Conservation (phyloP, 1,284 basidiomycete species). For the Heterobasidion irregulare region DNA sequence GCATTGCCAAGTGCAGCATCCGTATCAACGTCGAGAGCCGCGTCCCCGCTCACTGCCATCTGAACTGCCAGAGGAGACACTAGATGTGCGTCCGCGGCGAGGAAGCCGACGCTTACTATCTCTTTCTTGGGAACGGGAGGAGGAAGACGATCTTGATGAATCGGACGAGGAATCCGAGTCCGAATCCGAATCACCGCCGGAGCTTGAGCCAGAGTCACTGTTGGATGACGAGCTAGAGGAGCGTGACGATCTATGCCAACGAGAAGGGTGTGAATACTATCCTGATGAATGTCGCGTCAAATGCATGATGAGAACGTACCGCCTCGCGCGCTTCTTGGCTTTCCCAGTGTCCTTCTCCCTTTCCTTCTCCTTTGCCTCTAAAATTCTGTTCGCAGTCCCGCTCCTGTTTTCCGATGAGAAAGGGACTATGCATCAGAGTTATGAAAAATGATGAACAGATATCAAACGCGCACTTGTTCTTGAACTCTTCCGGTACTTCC, state of each 20-base stretch:
- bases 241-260: slow-evolving; percentile 31
- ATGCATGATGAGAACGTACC: slow-evolving; percentile 27
- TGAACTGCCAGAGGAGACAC: slow-evolving; percentile 2
- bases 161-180: slow-evolving; percentile 5
- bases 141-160: slow-evolving; percentile 1
- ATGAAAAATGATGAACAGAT: too few relatives aligned
- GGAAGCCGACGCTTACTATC: slow-evolving; percentile 36
- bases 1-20: too few relatives aligned
- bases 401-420: slow-evolving; percentile 27
- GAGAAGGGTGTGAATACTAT: slow-evolving; percentile 28
- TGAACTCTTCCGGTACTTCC: slow-evolving; percentile 77
- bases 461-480: slow-evolving; percentile 47
- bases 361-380: slow-evolving; percentile 68
- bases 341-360: slow-evolving; percentile 35
- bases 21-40: too few relatives aligned
- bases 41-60: not conserved
- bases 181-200: slow-evolving; percentile 16
- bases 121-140: slow-evolving; percentile 36
- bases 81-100: slow-evolving; percentile 16
- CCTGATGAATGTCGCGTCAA: not conserved
- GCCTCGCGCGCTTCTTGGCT: slow-evolving; percentile 42
- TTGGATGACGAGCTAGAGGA: slow-evolving; percentile 28
- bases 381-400: slow-evolving; percentile 65
- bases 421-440: not conserved
- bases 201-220: slow-evolving; percentile 22